Percentiles rank a stretch among this genome's conserved stretches.
Evolutionary conservation across 768 basidiomycete species (phyloP).

Genomic region (Lyophyllum shimeji): DNA sequence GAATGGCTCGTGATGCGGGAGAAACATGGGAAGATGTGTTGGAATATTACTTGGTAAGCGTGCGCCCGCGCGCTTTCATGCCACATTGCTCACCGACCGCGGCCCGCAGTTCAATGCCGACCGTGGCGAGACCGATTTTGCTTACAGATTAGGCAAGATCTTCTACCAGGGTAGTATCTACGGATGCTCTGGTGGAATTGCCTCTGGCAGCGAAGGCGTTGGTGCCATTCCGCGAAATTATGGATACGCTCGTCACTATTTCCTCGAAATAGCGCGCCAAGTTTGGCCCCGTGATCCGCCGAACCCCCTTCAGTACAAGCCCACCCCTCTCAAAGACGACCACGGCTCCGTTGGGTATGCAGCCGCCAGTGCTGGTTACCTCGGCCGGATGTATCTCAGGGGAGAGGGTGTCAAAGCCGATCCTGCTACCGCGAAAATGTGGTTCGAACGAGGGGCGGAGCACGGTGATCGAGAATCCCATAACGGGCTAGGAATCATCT

Average conservation of each 20-base stretch:
- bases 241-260: conserved; percentile 76
- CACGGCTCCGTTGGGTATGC: conserved; percentile 57
- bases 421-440: conserved; percentile 76
- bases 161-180: conserved; percentile 97
- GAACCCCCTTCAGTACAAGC: conserved; percentile 46
- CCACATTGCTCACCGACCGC: conserved; percentile 1
- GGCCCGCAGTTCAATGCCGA: conserved; percentile 85
- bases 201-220: conserved; percentile 89
- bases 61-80: background rate
- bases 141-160: conserved; percentile 91
- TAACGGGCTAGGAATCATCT: conserved; percentile 90
- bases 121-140: conserved; percentile 85
- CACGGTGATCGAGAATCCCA: conserved; percentile 85
- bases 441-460: conserved; percentile 87
- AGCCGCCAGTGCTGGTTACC: conserved; percentile 79
- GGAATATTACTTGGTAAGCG: conserved; percentile 82
- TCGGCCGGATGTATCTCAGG: conserved; percentile 92
- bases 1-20: conserved; percentile 78
- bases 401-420: conserved; percentile 90
- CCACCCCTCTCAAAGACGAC: conserved; percentile 49
- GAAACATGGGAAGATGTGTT: conserved; percentile 94
- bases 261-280: conserved; percentile 76
- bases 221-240: conserved; percentile 85
- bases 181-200: conserved; percentile 71
- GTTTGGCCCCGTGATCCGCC: conserved; percentile 86